Conservation (phyloP, 2,329 filamentous ascomycete species). For the Fusarium neocosmosporiellum region DNA sequence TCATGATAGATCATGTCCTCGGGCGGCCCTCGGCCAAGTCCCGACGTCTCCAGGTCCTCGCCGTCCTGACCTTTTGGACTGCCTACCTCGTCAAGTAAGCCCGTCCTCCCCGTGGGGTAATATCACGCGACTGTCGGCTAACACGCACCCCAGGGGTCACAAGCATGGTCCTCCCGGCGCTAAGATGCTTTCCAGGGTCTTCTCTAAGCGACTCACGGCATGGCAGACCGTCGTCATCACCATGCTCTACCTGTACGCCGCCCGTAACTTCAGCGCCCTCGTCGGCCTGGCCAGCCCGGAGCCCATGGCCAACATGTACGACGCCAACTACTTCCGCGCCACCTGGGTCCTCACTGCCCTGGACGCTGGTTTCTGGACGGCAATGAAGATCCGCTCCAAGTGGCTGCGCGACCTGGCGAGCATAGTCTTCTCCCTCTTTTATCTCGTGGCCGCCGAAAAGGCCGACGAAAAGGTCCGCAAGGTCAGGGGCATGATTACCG, state of each 20-base stretch:
- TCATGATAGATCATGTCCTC: constrained; percentile 86
- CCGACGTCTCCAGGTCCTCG: constrained; percentile 90
- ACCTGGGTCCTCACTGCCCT: constrained; percentile 97
- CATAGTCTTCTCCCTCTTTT: constrained; percentile 88
- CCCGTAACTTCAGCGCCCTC: constrained; percentile 93
- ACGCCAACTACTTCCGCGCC: constrained; percentile 90
- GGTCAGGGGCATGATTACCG: constrained; percentile 84
- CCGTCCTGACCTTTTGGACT: constrained; percentile 92
- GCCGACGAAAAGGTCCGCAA: constrained; percentile 97
- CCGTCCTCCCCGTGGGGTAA: constrained; percentile 2
- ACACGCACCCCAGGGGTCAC: constrained; percentile 71
- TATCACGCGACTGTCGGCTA: constrained; percentile 18
- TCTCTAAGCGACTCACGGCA: constrained; percentile 78
- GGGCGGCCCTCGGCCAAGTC: constrained; percentile 92
- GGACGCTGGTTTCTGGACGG: constrained; percentile 98
- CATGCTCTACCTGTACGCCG: constrained; percentile 89
- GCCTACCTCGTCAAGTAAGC: constrained; percentile 80
- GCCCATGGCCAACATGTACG: constrained; percentile 93
- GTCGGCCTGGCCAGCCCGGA: constrained; percentile 92
- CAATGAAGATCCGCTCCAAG: constrained; percentile 86
- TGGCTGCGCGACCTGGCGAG: constrained; percentile 86
- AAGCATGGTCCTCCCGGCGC: constrained; percentile 87
- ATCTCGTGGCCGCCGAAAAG: constrained; percentile 90
- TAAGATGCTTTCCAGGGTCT: constrained; percentile 75
- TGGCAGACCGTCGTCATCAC: constrained; percentile 93